Conservation (phyloP, 2,329 filamentous ascomycete species). For the Paraconiothyrium brasiliense region DNA sequence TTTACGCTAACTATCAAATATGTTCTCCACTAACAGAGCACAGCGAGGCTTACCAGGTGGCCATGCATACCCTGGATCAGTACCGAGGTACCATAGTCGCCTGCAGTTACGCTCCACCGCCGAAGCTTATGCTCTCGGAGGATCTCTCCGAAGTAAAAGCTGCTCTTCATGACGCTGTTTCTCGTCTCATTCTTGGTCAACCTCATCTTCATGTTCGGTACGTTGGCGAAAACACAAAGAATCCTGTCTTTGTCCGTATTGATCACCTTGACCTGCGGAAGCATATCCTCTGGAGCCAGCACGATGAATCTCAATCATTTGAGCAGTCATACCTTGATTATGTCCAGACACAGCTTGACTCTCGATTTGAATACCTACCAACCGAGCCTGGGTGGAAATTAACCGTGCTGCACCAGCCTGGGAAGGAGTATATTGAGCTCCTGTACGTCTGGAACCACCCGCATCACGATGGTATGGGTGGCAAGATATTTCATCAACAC, state of each 20-base stretch:
- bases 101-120: constrained; percentile 53
- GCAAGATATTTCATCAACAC: constrained; percentile 25
- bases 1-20: constrained; percentile 1
- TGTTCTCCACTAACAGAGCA: constrained; percentile 7
- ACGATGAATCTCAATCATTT: constrained; percentile 16
- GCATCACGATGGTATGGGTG: constrained; percentile 28
- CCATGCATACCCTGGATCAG: constrained; percentile 54
- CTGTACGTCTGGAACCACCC: constrained; percentile 28
- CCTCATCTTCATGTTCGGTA: constrained; percentile 27
- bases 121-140: constrained; percentile 22
- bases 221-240: constrained; percentile 20
- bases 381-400: constrained; percentile 27
- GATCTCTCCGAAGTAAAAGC: constrained; percentile 20
- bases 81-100: constrained; percentile 63
- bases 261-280: constrained; percentile 24
- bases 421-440: constrained; percentile 18
- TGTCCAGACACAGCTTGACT: constrained; percentile 27
- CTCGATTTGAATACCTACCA: constrained; percentile 22
- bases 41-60: constrained; percentile 28
- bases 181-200: constrained; percentile 22
- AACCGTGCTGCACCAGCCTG: constrained; percentile 20
- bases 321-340: constrained; percentile 18
- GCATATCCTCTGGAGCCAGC: constrained; percentile 24
- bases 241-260: constrained; percentile 25
- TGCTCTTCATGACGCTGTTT: constrained; percentile 18